Evolutionary conservation across 345 rosid genomes (phyloP).

Genomic region (Stellera chamaejasme): DNA sequence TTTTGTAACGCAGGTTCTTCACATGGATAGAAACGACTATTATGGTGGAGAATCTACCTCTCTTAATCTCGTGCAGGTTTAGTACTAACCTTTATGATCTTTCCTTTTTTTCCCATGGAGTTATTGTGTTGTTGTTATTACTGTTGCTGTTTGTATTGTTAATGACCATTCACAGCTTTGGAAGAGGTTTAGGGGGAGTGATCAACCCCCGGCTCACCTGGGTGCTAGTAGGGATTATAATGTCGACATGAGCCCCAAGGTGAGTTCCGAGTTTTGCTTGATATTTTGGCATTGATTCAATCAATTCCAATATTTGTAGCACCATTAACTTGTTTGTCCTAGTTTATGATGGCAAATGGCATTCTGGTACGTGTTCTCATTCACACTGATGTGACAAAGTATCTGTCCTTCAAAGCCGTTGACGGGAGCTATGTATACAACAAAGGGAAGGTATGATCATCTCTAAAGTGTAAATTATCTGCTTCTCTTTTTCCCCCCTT

Average conservation of each 20-base stretch:
- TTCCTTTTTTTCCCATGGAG: not conserved
- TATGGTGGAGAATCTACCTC: conserved; percentile 99
- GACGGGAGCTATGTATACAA: conserved; percentile 92
- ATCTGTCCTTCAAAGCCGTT: conserved; percentile 87
- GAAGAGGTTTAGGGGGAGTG: conserved; percentile 87
- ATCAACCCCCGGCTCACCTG: conserved; percentile 82
- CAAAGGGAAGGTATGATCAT: conserved; percentile 76
- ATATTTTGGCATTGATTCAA: not conserved
- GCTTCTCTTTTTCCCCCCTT: not conserved
- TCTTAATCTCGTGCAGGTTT: conserved; percentile 90
- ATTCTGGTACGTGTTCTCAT: conserved; percentile 97
- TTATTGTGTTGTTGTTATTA: not conserved
- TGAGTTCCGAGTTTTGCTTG: conserved; percentile 12
- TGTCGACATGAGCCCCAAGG: conserved; percentile 99
- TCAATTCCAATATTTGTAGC: not conserved
- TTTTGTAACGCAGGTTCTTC: conserved; percentile 59
- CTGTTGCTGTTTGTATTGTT: not conserved
- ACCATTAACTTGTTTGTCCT: conserved; percentile 7
- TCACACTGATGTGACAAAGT: conserved; percentile 91
- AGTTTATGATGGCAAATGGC: conserved; percentile 99
- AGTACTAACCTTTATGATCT: not conserved
- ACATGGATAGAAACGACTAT: conserved; percentile 97
- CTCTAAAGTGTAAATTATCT: not conserved
- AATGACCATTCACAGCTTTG: conserved; percentile 54
- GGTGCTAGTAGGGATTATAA: conserved; percentile 96